A percentile compares a stretch with the other conserved stretches of the same genome.
Evolutionary conservation across 2,329 filamentous ascomycete species (phyloP).

Genomic region (Fusarium acutatum): DNA sequence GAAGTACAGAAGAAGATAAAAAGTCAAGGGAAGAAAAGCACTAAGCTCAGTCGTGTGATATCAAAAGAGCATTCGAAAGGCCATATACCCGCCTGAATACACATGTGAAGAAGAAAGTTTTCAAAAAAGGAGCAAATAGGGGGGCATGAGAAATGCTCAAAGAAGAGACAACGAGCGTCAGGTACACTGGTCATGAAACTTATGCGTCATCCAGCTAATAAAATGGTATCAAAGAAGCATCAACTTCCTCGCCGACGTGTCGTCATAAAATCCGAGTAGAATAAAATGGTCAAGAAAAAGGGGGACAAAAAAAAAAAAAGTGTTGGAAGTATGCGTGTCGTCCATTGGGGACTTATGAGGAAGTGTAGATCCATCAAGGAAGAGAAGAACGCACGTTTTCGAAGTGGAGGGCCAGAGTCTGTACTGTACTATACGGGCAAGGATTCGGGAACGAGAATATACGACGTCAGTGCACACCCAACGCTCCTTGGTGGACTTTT

Average conservation of each 20-base stretch:
- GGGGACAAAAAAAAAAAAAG: constrained; percentile 3
- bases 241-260: constrained; percentile 39
- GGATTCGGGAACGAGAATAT: constrained; percentile 9
- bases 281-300: neutral
- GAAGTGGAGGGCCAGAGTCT: neutral
- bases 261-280: constrained; percentile 35
- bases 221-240: constrained; percentile 43
- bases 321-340: neutral
- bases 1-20: constrained; percentile 26
- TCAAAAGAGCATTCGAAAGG: constrained; percentile 24
- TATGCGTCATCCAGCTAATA: constrained; percentile 42
- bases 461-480: neutral
- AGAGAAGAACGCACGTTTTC: constrained; percentile 12
- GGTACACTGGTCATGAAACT: constrained; percentile 36
- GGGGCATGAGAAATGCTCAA: constrained; percentile 20
- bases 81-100: constrained; percentile 15
- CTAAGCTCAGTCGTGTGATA: constrained; percentile 39
- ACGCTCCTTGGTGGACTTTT: constrained; percentile 14
- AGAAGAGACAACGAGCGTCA: constrained; percentile 36
- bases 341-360: constrained; percentile 31
- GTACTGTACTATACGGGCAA: constrained; percentile 9
- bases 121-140: constrained; percentile 22
- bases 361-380: constrained; percentile 29
- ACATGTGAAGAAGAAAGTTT: constrained; percentile 26
- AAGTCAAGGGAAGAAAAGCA: constrained; percentile 29